phyloP scores from a whole-genome alignment of 2,329 filamentous ascomycete genomes.

The Penicillium polonicum region DNA sequence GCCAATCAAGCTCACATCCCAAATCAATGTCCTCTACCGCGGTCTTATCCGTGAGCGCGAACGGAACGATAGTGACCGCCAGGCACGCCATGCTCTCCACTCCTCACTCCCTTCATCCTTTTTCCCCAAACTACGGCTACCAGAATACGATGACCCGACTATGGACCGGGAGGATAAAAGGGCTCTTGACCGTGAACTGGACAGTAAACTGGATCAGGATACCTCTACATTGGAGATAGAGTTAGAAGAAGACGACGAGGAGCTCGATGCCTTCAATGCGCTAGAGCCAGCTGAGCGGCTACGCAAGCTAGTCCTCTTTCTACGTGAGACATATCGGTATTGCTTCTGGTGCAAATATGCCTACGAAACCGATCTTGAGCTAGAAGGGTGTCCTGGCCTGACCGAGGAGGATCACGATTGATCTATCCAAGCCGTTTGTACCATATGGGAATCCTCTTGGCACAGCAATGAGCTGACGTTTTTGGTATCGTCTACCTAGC shows the following conservation, averaged over 20 bases:
- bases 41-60: conserved; percentile 68
- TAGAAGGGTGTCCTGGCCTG: conserved; percentile 87
- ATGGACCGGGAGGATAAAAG: conserved; percentile 70
- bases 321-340: conserved; percentile 72
- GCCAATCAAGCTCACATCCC: conserved; percentile 55
- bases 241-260: conserved; percentile 70
- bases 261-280: conserved; percentile 76
- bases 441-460: background rate
- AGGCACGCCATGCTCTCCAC: conserved; percentile 35
- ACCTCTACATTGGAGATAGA: conserved; percentile 50
- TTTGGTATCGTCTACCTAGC: background rate
- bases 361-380: conserved; percentile 63
- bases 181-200: conserved; percentile 58
- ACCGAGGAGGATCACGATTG: conserved; percentile 79
- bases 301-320: conserved; percentile 62
- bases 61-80: conserved; percentile 51
- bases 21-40: conserved; percentile 77
- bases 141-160: conserved; percentile 66
- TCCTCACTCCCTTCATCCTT: conserved; percentile 36
- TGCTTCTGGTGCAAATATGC: conserved; percentile 95
- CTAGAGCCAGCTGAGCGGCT: conserved; percentile 67
- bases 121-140: conserved; percentile 48
- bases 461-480: background rate
- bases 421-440: conserved; percentile 25
- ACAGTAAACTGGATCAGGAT: conserved; percentile 43